Conservation (phyloP, 164 flowering plant genomes). For the Nymphaea colorata region DNA sequence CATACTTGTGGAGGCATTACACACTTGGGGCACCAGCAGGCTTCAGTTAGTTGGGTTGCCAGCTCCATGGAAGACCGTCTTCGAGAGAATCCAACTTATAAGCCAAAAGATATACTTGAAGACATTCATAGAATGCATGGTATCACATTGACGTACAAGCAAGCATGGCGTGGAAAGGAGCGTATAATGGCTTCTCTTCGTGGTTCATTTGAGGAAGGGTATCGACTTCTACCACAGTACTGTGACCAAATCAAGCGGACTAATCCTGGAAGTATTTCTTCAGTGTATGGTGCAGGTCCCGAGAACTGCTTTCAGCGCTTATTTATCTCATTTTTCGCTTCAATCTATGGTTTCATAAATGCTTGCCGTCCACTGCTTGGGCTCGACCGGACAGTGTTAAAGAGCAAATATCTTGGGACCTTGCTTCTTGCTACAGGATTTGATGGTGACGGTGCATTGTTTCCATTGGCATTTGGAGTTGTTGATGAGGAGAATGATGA, state of each 20-base stretch:
- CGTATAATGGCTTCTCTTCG: conserved; percentile 90
- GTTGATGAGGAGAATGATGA: conserved; percentile 39
- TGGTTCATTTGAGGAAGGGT: conserved; percentile 91
- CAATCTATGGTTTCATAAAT: conserved; percentile 85
- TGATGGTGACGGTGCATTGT: conserved; percentile 40
- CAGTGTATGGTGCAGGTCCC: conserved; percentile 41
- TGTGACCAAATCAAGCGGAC: conserved; percentile 78
- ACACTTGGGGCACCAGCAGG: conserved; percentile 93
- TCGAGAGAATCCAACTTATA: conserved; percentile 69
- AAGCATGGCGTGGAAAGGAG: conserved; percentile 95
- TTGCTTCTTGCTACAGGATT: conserved; percentile 37
- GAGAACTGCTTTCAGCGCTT: conserved; percentile 81
- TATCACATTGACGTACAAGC: conserved; percentile 81
- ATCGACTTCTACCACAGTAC: conserved; percentile 74
- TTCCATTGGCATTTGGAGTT: conserved; percentile 44
- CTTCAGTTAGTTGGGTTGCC: conserved; percentile 96
- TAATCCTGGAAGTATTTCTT: conserved; percentile 80
- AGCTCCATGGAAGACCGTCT: conserved; percentile 69
- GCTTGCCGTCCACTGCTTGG: conserved; percentile 89
- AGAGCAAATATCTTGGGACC: conserved; percentile 88
- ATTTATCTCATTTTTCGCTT: conserved; percentile 82
- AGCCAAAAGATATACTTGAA: conserved; percentile 86
- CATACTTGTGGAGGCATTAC: conserved; percentile 83
- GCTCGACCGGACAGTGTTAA: conserved; percentile 63
- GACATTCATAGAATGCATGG: conserved; percentile 86